phyloP scores from a whole-genome alignment of 2,329 filamentous ascomycete genomes.

The Xylaria sp. region DNA sequence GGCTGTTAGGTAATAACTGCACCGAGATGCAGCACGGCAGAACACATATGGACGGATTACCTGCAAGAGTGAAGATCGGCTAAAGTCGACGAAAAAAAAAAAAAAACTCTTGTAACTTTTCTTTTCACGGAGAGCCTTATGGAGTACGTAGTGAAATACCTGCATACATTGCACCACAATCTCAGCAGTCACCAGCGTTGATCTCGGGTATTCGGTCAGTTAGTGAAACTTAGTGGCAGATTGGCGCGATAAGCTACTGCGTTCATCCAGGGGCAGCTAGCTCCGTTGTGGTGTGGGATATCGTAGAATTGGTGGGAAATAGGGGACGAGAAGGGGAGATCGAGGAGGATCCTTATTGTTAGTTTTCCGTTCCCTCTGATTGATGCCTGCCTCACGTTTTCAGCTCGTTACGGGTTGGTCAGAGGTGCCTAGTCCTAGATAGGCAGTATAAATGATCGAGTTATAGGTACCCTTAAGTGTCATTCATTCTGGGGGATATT shows the following conservation, averaged over 20 bases:
- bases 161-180: too few species aligned
- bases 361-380: conserved; percentile 1
- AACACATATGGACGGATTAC: background rate
- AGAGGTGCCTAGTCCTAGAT: background rate
- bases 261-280: conserved; percentile 1
- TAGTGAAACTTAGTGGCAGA: conserved; percentile 5
- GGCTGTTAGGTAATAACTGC: background rate
- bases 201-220: conserved; percentile 1
- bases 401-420: background rate
- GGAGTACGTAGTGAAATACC: background rate
- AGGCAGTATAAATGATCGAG: background rate
- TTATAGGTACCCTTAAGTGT: background rate
- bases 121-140: background rate
- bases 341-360: background rate
- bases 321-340: background rate
- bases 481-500: background rate
- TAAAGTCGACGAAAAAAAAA: background rate
- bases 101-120: too few species aligned
- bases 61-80: background rate
- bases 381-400: background rate
- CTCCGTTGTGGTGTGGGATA: background rate
- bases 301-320: conserved; percentile 3
- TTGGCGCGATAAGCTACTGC: conserved; percentile 1
- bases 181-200: background rate
- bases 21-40: background rate